phyloP scores from a whole-genome alignment of 306 rosid genomes.

The Argentina anserina region DNA sequence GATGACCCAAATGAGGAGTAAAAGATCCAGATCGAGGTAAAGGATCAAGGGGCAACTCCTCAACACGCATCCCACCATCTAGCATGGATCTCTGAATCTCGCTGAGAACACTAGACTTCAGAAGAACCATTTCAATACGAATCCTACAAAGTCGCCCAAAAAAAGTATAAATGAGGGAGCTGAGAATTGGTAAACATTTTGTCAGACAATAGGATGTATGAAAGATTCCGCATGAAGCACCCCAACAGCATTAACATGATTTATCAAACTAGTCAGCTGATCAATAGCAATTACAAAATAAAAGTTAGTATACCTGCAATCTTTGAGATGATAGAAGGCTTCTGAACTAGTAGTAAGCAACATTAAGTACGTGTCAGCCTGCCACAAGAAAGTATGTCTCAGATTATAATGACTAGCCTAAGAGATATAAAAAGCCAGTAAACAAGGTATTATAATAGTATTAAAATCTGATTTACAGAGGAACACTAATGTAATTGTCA shows the following conservation, averaged over 20 bases:
- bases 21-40: conserved; percentile 48
- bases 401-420: conserved; percentile 1
- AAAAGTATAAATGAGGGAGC: conserved; percentile 18
- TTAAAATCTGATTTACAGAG: no score
- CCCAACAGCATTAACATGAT: conserved; percentile 19
- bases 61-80: conserved; percentile 90
- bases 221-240: conserved; percentile 12
- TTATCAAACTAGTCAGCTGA: neutral
- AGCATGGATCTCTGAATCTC: conserved; percentile 86
- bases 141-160: conserved; percentile 55
- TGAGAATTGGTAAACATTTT: neutral
- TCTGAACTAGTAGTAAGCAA: conserved; percentile 82
- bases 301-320: conserved; percentile 67
- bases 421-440: neutral
- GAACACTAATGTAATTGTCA: conserved; percentile 5
- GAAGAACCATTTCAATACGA: conserved; percentile 70
- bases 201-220: neutral
- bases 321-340: conserved; percentile 89
- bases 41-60: conserved; percentile 68
- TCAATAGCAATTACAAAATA: neutral
- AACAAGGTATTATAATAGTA: no score
- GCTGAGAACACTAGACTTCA: conserved; percentile 79
- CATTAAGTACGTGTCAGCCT: conserved; percentile 83
- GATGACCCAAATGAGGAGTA: conserved; percentile 57
- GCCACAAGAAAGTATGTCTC: conserved; percentile 29